Evolutionary conservation across 2,329 filamentous ascomycete genomes (phyloP).

Genomic region (Phoma herbarum): DNA sequence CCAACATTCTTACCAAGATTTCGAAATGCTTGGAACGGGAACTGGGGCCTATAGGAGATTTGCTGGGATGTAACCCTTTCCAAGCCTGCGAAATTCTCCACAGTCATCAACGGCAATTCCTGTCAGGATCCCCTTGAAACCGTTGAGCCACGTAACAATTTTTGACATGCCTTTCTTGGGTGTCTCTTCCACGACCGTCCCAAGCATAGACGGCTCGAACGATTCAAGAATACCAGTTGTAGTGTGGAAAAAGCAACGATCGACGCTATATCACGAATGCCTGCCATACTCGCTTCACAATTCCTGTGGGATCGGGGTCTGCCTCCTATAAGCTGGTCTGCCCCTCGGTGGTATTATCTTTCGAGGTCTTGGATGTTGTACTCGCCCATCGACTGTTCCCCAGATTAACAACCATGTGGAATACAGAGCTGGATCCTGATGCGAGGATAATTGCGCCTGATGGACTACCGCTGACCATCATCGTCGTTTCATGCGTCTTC

Average conservation of each 20-base stretch:
- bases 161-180: slow-evolving; percentile 1
- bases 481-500: slow-evolving; percentile 27
- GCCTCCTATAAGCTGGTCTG: slow-evolving; percentile 12
- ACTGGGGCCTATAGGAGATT: not conserved
- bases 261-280: slow-evolving; percentile 16
- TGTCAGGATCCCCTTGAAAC: slow-evolving; percentile 16
- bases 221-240: slow-evolving; percentile 9
- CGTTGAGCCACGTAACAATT: slow-evolving; percentile 12
- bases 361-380: not conserved
- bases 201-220: slow-evolving; percentile 1
- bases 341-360: slow-evolving; percentile 4
- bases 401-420: slow-evolving; percentile 16
- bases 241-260: slow-evolving; percentile 9
- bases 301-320: not conserved
- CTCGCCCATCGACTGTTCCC: slow-evolving; percentile 9
- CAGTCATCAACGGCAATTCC: not conserved
- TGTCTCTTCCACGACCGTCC: not conserved
- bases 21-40: slow-evolving; percentile 1
- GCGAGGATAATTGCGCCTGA: slow-evolving; percentile 24
- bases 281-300: slow-evolving; percentile 1
- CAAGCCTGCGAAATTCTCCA: slow-evolving; percentile 9
- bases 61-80: slow-evolving; percentile 1
- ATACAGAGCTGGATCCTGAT: slow-evolving; percentile 23
- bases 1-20: not conserved
- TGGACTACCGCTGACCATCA: slow-evolving; percentile 31